phyloP scores from a whole-genome alignment of 169 alveolate species.

The Nephromyces sp. region DNA sequence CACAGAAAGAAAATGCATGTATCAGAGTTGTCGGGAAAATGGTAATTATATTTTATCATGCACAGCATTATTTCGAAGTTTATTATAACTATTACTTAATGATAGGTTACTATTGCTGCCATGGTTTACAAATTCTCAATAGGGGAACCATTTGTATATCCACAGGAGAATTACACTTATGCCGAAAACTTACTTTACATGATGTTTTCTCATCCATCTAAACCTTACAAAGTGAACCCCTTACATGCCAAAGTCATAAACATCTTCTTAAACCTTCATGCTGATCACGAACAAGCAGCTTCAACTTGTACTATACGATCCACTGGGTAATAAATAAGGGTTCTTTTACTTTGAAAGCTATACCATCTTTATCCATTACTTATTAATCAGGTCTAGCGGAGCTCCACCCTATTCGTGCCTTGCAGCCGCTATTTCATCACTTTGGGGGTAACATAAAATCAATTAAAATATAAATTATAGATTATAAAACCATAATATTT shows the following conservation, averaged over 20 bases:
- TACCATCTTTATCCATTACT: too few species aligned
- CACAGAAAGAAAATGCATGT: not conserved
- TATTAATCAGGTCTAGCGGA: too few species aligned
- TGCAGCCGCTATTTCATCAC: conserved; percentile 70
- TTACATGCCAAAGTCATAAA: conserved; percentile 63
- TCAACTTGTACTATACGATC: conserved; percentile 74
- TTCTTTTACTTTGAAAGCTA: too few species aligned
- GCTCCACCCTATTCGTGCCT: conserved; percentile 71
- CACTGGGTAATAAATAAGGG: too few species aligned
- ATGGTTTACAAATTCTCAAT: conserved; percentile 59
- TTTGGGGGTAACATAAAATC: too few species aligned
- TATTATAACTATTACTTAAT: not conserved
- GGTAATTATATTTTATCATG: not conserved
- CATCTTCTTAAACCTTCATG: conserved; percentile 62
- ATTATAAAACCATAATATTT: too few species aligned
- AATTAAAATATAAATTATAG: too few species aligned
- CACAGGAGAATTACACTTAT: conserved; percentile 35
- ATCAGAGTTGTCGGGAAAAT: not conserved
- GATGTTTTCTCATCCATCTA: conserved; percentile 70
- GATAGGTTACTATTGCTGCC: conserved; percentile 66
- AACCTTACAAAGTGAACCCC: conserved; percentile 44
- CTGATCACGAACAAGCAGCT: conserved; percentile 79
- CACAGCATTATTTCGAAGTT: too few species aligned
- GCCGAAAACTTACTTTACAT: conserved; percentile 69
- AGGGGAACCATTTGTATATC: conserved; percentile 69